phyloP scores from a whole-genome alignment of 2,329 filamentous ascomycete genomes.

The Helminthosporium solani region DNA sequence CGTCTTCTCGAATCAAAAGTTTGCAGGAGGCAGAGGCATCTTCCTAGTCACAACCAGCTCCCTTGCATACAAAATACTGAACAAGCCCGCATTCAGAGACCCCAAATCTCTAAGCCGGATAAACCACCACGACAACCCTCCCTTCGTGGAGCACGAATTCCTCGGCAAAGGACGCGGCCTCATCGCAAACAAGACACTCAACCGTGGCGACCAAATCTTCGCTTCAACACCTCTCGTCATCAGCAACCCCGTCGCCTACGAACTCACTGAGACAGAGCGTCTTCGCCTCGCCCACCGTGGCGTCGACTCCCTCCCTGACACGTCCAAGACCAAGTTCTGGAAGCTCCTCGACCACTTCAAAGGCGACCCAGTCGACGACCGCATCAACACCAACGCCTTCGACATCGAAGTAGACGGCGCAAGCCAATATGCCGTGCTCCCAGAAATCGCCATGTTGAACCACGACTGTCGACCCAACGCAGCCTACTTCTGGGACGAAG shows the following conservation, averaged over 20 bases:
- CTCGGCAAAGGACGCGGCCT: conserved; percentile 37
- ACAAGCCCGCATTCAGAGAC: conserved; percentile 31
- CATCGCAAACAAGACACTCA: conserved; percentile 36
- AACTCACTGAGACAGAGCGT: conserved; percentile 24
- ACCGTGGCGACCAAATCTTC: conserved; percentile 38
- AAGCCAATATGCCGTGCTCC: conserved; percentile 30
- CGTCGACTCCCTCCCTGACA: conserved; percentile 25
- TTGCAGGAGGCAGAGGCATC: conserved; percentile 35
- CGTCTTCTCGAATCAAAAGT: conserved; percentile 32
- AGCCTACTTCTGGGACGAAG: conserved; percentile 44
- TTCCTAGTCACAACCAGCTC: conserved; percentile 30
- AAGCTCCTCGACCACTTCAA: conserved; percentile 31
- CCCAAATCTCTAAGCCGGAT: conserved; percentile 17
- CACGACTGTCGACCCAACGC: conserved; percentile 43
- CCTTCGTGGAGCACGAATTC: conserved; percentile 31
- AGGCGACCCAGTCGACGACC: conserved; percentile 34
- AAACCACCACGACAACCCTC: conserved; percentile 29
- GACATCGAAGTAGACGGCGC: conserved; percentile 27
- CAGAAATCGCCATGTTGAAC: conserved; percentile 40
- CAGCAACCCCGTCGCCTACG: conserved; percentile 27
- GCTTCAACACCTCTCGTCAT: conserved; percentile 36
- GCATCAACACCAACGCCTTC: conserved; percentile 41
- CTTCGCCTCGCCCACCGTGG: conserved; percentile 29
- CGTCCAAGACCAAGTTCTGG: conserved; percentile 28
- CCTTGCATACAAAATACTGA: conserved; percentile 28